These are phyloP conservation scores for Syncephalastrum contaminatum DNA, from an alignment of 371 early-diverging fungal species.

Conservation along the genomic window DNA sequence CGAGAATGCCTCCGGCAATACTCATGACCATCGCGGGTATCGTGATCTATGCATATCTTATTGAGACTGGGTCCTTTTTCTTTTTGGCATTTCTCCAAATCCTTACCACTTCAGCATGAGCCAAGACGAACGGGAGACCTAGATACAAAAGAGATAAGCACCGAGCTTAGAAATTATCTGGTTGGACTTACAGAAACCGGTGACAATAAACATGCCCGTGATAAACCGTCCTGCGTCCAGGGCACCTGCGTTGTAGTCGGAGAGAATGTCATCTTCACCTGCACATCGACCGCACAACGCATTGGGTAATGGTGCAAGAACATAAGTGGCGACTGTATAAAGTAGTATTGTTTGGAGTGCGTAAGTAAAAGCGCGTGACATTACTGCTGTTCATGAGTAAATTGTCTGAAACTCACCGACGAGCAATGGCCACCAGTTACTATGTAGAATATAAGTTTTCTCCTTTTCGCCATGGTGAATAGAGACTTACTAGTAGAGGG, in stretches of 20 bases:
- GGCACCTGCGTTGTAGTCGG: constrained; percentile 74
- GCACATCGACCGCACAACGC: constrained; percentile 76
- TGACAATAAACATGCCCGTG: constrained; percentile 88
- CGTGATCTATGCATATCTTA: constrained; percentile 53
- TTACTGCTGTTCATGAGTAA: too few species aligned
- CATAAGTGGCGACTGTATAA: constrained; percentile 70
- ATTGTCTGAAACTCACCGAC: constrained; percentile 53
- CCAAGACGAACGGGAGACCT: constrained; percentile 72
- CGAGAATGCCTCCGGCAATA: constrained; percentile 81
- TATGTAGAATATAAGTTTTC: constrained; percentile 18
- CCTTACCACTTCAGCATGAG: constrained; percentile 70
- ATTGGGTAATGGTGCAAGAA: constrained; percentile 90
- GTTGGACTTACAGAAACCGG: constrained; percentile 76
- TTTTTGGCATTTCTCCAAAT: not conserved
- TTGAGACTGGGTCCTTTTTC: not conserved
- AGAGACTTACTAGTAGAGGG: constrained; percentile 72
- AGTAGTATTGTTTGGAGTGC: too few species aligned
- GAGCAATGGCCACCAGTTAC: constrained; percentile 93
- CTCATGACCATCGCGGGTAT: constrained; percentile 86
- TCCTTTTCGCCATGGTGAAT: not conserved
- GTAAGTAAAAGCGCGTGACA: too few species aligned
- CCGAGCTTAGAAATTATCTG: not conserved
- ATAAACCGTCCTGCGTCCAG: constrained; percentile 90
- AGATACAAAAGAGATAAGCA: not conserved
- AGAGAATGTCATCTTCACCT: constrained; percentile 72